Conservation (phyloP, 2,329 filamentous ascomycete species). For the Penicillium aurantiogriseum region DNA sequence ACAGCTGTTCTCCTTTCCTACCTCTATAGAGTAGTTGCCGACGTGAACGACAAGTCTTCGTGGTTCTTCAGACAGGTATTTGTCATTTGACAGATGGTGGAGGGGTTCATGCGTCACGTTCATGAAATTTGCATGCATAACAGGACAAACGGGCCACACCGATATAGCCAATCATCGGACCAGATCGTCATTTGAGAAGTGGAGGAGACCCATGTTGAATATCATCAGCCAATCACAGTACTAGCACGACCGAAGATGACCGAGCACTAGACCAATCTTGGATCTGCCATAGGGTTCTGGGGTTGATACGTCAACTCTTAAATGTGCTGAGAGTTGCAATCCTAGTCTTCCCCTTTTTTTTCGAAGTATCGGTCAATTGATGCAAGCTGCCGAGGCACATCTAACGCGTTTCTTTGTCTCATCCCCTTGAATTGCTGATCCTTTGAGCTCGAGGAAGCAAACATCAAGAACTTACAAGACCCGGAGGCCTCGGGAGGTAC, state of each 20-base stretch:
- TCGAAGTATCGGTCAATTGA: background rate
- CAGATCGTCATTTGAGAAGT: background rate
- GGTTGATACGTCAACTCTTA: conserved; percentile 26
- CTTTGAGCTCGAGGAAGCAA: background rate
- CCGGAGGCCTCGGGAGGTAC: conserved; percentile 14
- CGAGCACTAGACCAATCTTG: conserved; percentile 11
- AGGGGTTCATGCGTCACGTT: conserved; percentile 17
- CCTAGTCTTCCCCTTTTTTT: background rate
- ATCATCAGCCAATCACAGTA: background rate
- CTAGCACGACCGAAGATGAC: conserved; percentile 7
- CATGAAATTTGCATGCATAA: conserved; percentile 16
- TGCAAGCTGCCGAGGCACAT: background rate
- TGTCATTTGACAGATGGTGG: background rate
- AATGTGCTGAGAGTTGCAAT: background rate
- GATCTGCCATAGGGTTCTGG: conserved; percentile 11
- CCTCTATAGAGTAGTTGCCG: background rate
- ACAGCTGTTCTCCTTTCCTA: background rate
- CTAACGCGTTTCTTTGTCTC: background rate
- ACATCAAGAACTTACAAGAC: conserved; percentile 1
- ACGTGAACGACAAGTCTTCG: background rate
- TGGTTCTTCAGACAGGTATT: background rate
- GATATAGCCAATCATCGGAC: conserved; percentile 19
- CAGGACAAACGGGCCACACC: background rate
- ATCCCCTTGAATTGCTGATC: background rate
- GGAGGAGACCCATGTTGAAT: background rate